These are phyloP conservation scores for Excoecaria agallocha DNA, from an alignment of 345 rosid species.

Conservation along the genomic window DNA sequence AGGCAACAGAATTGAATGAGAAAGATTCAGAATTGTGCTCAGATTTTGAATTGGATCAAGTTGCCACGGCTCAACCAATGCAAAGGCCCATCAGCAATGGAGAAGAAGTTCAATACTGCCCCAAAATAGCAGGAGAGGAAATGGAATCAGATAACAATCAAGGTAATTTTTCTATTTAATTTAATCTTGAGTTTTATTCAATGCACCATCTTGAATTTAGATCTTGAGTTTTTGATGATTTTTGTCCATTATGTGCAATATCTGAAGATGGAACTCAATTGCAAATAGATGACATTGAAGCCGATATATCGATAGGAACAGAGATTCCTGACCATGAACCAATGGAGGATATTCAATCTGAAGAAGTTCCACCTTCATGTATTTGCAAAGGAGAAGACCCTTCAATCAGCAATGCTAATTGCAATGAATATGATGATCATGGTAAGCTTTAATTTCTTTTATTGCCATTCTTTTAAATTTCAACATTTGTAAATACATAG, in stretches of 20 bases:
- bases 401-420: slow-evolving; percentile 27
- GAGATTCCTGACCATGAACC: slow-evolving; percentile 82
- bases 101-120: slow-evolving; percentile 26
- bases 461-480: neutral
- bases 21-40: slow-evolving; percentile 11
- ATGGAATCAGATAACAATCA: slow-evolving; percentile 30
- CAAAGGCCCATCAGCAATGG: slow-evolving; percentile 14
- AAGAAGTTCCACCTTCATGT: slow-evolving; percentile 30
- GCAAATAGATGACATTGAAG: slow-evolving; percentile 57
- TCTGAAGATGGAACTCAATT: slow-evolving; percentile 40
- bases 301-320: slow-evolving; percentile 76
- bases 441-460: slow-evolving; percentile 35
- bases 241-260: slow-evolving; percentile 23
- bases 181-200: neutral
- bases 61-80: slow-evolving; percentile 28
- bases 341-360: slow-evolving; percentile 43
- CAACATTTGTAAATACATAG: neutral
- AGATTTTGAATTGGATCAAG: slow-evolving; percentile 23
- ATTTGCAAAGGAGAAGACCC: slow-evolving; percentile 20
- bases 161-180: slow-evolving; percentile 38
- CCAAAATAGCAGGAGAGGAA: slow-evolving; percentile 12
- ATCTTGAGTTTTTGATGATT: neutral
- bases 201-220: slow-evolving; percentile 5
- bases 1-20: slow-evolving; percentile 24
- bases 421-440: slow-evolving; percentile 18